Evolutionary conservation across 2,329 filamentous ascomycete species (phyloP).

Genomic region (Macroventuria anomochaeta): DNA sequence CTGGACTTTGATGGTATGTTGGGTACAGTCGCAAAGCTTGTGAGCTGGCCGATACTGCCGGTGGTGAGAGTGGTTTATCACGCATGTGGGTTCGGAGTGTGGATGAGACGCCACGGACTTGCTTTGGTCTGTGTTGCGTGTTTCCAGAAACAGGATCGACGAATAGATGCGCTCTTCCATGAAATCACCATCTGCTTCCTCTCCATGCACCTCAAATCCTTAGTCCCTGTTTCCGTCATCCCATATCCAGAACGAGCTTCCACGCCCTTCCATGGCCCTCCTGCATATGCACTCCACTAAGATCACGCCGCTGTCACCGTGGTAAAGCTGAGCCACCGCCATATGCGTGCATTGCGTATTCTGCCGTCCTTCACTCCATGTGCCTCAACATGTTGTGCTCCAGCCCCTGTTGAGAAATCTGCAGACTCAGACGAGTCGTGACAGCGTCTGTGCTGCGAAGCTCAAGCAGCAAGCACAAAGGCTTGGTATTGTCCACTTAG

Average conservation of each 20-base stretch:
- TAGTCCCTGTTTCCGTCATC: background rate
- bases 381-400: background rate
- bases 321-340: background rate
- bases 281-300: background rate
- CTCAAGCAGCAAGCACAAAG: background rate
- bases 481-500: background rate
- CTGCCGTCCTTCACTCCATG: background rate
- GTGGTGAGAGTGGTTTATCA: background rate
- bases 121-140: too few relatives aligned
- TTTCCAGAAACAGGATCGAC: too few relatives aligned
- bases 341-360: background rate
- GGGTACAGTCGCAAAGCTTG: background rate
- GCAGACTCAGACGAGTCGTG: background rate
- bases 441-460: background rate
- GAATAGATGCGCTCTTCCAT: too few relatives aligned
- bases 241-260: background rate
- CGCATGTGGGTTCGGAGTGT: background rate
- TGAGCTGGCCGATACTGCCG: background rate
- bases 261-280: background rate
- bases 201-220: background rate
- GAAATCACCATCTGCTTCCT: too few relatives aligned
- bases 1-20: background rate
- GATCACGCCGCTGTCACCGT: background rate
- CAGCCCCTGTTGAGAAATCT: background rate
- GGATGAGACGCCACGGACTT: background rate